These are phyloP conservation scores for Polychaeton citri DNA, from an alignment of 2,329 filamentous ascomycete species.

Conservation along the genomic window DNA sequence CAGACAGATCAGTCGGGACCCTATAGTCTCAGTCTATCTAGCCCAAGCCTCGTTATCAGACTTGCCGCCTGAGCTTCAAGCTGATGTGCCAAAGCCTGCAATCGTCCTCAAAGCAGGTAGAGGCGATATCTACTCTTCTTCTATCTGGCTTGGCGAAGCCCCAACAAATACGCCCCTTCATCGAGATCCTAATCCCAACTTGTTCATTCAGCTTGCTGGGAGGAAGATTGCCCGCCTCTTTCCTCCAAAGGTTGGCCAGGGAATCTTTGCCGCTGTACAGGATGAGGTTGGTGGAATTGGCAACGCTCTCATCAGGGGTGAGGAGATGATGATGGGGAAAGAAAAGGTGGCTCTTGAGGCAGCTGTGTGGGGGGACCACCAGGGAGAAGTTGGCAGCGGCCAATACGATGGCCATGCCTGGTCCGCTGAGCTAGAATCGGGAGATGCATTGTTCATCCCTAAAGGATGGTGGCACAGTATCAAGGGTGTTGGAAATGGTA, in stretches of 20 bases:
- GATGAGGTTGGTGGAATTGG: conserved; percentile 22
- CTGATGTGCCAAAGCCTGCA: conserved; percentile 55
- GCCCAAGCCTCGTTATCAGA: conserved; percentile 64
- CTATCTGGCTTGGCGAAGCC: conserved; percentile 75
- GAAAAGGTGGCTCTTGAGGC: conserved; percentile 55
- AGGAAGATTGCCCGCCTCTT: conserved; percentile 62
- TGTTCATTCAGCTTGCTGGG: conserved; percentile 73
- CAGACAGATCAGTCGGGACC: neutral
- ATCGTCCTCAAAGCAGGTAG: conserved; percentile 51
- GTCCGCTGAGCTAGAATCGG: conserved; percentile 39
- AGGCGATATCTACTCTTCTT: conserved; percentile 76
- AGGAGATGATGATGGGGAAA: conserved; percentile 81
- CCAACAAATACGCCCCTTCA: conserved; percentile 87
- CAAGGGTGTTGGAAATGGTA: conserved; percentile 44
- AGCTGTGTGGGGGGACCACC: conserved; percentile 50
- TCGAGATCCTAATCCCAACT: conserved; percentile 83
- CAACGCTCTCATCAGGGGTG: conserved; percentile 49
- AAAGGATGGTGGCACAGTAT: conserved; percentile 82
- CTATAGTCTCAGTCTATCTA: conserved; percentile 53
- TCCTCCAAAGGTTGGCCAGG: conserved; percentile 47
- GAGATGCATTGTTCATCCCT: conserved; percentile 67
- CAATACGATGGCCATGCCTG: conserved; percentile 4
- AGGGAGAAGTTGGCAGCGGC: conserved; percentile 6
- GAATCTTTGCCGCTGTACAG: conserved; percentile 47
- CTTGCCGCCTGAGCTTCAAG: conserved; percentile 48